Evolutionary conservation across 176 grass and related monocot genomes (phyloP).

Genomic region (Luzula sylvatica): DNA sequence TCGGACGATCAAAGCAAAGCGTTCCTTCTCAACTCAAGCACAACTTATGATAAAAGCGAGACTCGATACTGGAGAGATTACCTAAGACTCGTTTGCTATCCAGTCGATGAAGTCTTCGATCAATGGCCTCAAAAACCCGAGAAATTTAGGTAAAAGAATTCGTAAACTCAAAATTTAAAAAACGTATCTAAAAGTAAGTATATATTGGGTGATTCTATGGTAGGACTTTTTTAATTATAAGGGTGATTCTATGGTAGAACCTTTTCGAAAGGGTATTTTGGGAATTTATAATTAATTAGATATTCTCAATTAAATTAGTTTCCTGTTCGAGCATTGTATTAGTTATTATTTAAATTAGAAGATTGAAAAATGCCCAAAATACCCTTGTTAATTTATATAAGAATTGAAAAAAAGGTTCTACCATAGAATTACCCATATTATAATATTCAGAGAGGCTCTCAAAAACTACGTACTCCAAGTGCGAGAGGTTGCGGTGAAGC

Average conservation of each 20-base stretch:
- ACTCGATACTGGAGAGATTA: constrained; percentile 30
- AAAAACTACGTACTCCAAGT: constrained; percentile 2
- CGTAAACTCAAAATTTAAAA: no score
- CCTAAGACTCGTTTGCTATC: constrained; percentile 28
- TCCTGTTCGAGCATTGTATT: not conserved
- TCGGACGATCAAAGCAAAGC: constrained; percentile 15
- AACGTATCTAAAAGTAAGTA: no score
- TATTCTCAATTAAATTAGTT: no score
- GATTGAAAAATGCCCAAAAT: no score
- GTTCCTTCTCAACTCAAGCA: constrained; percentile 14
- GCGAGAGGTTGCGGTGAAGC: constrained; percentile 10
- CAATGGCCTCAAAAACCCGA: constrained; percentile 34
- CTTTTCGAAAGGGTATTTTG: no score
- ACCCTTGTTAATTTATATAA: no score
- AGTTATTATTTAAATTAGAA: not conserved
- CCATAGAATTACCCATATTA: constrained; percentile 14
- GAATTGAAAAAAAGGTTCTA: no score
- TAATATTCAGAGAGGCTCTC: constrained; percentile 10
- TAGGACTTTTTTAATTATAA: not conserved
- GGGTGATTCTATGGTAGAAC: no score
- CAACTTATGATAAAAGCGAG: constrained; percentile 15
- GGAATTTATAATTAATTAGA: no score
- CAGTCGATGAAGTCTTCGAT: constrained; percentile 14
- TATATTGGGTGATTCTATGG: no score
- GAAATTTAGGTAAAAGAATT: constrained; percentile 19